Evolutionary conservation across 257 asterid species (phyloP).

Genomic region (Orobanche coerulescens): DNA sequence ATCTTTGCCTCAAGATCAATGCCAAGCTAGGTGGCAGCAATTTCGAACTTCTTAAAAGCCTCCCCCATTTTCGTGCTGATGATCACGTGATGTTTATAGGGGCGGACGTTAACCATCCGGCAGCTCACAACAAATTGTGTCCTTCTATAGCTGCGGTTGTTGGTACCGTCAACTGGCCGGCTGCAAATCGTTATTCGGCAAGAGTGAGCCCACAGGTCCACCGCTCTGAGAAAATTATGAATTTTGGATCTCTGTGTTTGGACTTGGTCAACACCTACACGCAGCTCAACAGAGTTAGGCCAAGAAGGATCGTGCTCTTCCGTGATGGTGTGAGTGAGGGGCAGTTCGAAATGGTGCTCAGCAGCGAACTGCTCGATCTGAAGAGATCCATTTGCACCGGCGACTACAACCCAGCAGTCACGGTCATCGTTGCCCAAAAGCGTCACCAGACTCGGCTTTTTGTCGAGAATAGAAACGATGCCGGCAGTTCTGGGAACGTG

Average conservation of each 20-base stretch:
- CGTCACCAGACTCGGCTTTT: constrained; percentile 69
- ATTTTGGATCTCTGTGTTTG: constrained; percentile 45
- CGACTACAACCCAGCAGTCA: constrained; percentile 39
- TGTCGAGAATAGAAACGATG: constrained; percentile 21
- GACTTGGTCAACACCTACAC: constrained; percentile 38
- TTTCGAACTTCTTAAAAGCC: constrained; percentile 36
- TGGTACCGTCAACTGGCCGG: constrained; percentile 64
- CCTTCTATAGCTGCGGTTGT: constrained; percentile 87
- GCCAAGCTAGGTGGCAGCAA: constrained; percentile 75
- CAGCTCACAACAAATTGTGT: constrained; percentile 30
- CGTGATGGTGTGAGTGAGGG: constrained; percentile 81
- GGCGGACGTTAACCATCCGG: constrained; percentile 86
- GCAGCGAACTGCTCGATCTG: constrained; percentile 41
- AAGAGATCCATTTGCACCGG: constrained; percentile 20
- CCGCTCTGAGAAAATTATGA: constrained; percentile 42
- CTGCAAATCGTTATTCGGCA: constrained; percentile 61
- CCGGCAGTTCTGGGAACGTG: constrained; percentile 33
- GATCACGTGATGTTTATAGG: constrained; percentile 81
- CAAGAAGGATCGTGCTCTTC: constrained; percentile 45
- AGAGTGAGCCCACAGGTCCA: constrained; percentile 56
- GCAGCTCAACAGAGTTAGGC: constrained; percentile 27
- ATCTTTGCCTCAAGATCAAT: constrained; percentile 60
- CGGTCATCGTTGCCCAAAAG: constrained; percentile 67
- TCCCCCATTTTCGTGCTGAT: constrained; percentile 30
- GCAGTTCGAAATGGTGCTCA: constrained; percentile 62